phyloP scores from a whole-genome alignment of 768 basidiomycete genomes.

The Coprinopsis strossmayeri region DNA sequence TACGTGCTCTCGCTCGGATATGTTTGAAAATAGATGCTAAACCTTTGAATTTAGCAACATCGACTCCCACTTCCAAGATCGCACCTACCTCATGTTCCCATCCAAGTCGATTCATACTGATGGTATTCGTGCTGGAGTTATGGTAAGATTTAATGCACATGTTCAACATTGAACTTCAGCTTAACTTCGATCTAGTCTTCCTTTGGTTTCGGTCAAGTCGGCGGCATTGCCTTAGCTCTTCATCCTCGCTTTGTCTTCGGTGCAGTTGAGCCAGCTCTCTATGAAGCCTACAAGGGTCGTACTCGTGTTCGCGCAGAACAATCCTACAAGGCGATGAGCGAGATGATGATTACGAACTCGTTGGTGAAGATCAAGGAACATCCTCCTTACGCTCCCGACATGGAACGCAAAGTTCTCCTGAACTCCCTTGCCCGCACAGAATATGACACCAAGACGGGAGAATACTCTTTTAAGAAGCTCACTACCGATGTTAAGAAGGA shows the following conservation, averaged over 20 bases:
- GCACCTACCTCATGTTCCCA: conserved; percentile 92
- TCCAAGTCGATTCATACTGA: conserved; percentile 95
- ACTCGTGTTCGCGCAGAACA: conserved; percentile 61
- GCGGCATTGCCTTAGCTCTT: conserved; percentile 82
- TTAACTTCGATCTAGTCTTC: conserved; percentile 41
- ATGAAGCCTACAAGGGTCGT: conserved; percentile 68
- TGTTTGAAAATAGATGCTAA: not conserved
- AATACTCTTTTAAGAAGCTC: conserved; percentile 74
- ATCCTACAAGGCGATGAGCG: conserved; percentile 88
- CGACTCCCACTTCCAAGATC: conserved; percentile 86
- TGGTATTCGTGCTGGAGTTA: conserved; percentile 79
- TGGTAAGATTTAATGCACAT: conserved; percentile 42
- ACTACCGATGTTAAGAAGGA: conserved; percentile 47
- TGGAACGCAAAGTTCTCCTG: conserved; percentile 81
- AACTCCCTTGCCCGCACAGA: conserved; percentile 89
- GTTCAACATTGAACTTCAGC: not conserved
- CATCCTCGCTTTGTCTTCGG: conserved; percentile 91
- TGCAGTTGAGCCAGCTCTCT: conserved; percentile 69
- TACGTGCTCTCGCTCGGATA: conserved; percentile 42
- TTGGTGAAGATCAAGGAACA: conserved; percentile 93
- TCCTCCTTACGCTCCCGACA: conserved; percentile 81
- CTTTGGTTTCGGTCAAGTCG: conserved; percentile 98
- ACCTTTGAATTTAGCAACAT: conserved; percentile 57
- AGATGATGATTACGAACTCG: conserved; percentile 92
- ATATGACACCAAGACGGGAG: conserved; percentile 78